Evolutionary conservation across 2,329 filamentous ascomycete species (phyloP), one percentile per base, ranked within the genome.

Genomic region (Cytospora paraplurivora): DNA sequence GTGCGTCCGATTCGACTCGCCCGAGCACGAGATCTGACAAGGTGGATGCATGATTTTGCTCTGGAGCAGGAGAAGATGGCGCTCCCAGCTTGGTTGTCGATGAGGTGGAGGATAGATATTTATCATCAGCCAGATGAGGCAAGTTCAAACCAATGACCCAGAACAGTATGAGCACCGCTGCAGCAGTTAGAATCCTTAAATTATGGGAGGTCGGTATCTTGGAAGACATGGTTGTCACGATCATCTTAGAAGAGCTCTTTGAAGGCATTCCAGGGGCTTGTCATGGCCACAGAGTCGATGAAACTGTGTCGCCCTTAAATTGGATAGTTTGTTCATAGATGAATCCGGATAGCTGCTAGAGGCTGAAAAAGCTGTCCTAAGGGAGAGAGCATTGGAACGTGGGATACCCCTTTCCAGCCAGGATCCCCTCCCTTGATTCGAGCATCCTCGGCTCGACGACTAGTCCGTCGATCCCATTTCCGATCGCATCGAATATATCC

Each of bases 71-170:
- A 21, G 34, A 33, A 3, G 34, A 33, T 33, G 38, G 11, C 7
- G 13, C 51, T 2, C 32, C 38, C 7, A 7, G 10, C 10, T 50
- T 55, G 7, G 19, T 5, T 17, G 59, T 10, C 32, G 37, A n/a
- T 38, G 38, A 19, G 1, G 12, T 21, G 6, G 11, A 10, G 13
- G 19, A 19, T 12, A 61, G 15, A 13, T 50, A 12, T 5, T 17
- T 17, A 4, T 55, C 51, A 8, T 61, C 51, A 12, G 59, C 41
- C 33, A 38, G 38, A 55, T 35, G 33, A n/a, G 51, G 59, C 15
- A 61, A 6, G 32, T 38, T 55, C n/a, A 62, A 60, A 7, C 63
- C 63, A 17, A 55, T 38, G 12, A 55, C 49, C 63, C 63, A 65
- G 56, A 57, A 51, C 13, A 65, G 17, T 15, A 59, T 38, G 60